Conservation (phyloP, 495 filamentous ascomycete genomes). For the Evansstolkia leycettana region DNA sequence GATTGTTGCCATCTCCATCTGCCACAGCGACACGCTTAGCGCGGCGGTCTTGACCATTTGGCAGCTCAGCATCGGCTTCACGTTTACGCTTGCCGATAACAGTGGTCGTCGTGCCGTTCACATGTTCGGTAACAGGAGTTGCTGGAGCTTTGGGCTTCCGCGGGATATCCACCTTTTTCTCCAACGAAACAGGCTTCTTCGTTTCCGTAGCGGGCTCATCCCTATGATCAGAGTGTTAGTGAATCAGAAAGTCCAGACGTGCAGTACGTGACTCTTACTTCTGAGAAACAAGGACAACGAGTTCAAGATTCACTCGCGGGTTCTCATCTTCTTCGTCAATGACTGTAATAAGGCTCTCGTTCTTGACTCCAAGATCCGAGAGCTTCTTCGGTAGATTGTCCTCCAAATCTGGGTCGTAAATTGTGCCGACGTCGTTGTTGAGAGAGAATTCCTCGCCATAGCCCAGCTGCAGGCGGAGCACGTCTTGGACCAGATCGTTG, state of each 20-base stretch:
- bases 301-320: slow-evolving; percentile 70
- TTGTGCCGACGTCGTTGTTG: slow-evolving; percentile 52
- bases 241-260: background rate
- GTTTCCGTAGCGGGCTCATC: slow-evolving; percentile 20
- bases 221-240: slow-evolving; percentile 9
- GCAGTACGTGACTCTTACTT: slow-evolving; percentile 12
- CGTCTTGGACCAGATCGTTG: slow-evolving; percentile 63
- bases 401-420: slow-evolving; percentile 83
- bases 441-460: slow-evolving; percentile 79
- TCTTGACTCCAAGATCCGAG: slow-evolving; percentile 58
- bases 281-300: slow-evolving; percentile 35
- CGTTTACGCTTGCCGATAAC: slow-evolving; percentile 31
- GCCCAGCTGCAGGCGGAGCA: slow-evolving; percentile 56
- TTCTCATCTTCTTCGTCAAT: slow-evolving; percentile 76
- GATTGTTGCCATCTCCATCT: slow-evolving; percentile 21
- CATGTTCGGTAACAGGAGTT: slow-evolving; percentile 7
- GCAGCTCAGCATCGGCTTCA: slow-evolving; percentile 22
- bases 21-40: slow-evolving; percentile 27
- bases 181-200: slow-evolving; percentile 31
- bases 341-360: slow-evolving; percentile 70
- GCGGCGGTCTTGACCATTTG: slow-evolving; percentile 22
- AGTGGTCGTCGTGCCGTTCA: slow-evolving; percentile 10
- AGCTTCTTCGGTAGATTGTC: slow-evolving; percentile 76
- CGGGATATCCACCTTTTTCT: slow-evolving; percentile 36
- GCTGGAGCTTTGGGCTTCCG: slow-evolving; percentile 30